Evolutionary conservation across 495 filamentous ascomycete genomes (phyloP), one percentile per base, ranked within the genome.

Genomic region (Penicillium simplicissimum): DNA sequence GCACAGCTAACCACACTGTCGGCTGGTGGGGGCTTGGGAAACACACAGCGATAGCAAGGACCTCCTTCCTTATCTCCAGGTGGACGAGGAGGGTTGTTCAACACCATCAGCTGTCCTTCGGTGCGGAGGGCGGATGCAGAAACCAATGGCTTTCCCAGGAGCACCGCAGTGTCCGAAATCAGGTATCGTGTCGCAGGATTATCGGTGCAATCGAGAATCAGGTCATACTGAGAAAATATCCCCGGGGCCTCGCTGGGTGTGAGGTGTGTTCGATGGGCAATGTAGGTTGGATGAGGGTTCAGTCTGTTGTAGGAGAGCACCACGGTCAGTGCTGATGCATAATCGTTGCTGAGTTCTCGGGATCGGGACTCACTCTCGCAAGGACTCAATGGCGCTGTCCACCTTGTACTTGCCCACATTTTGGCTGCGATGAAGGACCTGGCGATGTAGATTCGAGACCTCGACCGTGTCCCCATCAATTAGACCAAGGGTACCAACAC

Each of bases 201-300:
- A 73, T 98, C 95, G 5, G 93, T 96, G 68, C 95, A 98, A 74
- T 98, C 95, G 33, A 98, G 84, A 28, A 98, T 85, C 6, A 97
- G 63, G 67, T 97, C 92, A 71, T 96, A 97, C 3, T 74, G 60
- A 0, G 73, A 55, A 56, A 94, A 87, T 40, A 87, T 85, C 15
- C 80, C 67, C 9, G 86, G 76, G 0, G 91, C 90, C 51, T 85
- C 88, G 59, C 84, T 70, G 0, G 90, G 82, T 0, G 79, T 81
- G 25, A 97, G 79, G 59, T 88, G 87, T 34, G 76, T 76, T 14
- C 68, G 65, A 70, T 96, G 78, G 2, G 86, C 66, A 40, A 81
- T 68, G 71, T 92, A 92, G 5, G 73, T 82, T 21, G 88, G 77
- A 42, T 83, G 72, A 3, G 90, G 87, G 68, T 97, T 97, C 35